phyloP scores from a whole-genome alignment of 78 protist species.

The Speleostelium caveatum region DNA sequence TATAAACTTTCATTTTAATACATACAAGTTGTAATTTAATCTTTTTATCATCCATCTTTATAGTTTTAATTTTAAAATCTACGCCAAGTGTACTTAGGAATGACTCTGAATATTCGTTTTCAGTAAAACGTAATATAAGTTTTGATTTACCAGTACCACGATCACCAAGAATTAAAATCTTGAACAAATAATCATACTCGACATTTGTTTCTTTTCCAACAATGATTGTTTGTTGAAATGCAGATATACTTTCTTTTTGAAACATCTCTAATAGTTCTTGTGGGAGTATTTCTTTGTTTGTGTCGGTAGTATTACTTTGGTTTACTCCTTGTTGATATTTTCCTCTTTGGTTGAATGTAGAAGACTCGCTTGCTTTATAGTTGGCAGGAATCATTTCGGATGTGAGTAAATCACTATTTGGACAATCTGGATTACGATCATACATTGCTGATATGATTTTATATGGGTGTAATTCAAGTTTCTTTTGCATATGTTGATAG shows the following conservation, averaged over 20 bases:
- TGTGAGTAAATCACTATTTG: background rate
- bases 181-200: constrained; percentile 81
- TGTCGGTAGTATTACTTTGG: background rate
- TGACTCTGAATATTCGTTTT: background rate
- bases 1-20: background rate
- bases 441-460: background rate
- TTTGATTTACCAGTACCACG: constrained; percentile 86
- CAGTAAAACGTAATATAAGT: background rate
- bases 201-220: background rate
- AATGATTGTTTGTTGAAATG: background rate
- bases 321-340: background rate
- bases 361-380: background rate
- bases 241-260: background rate
- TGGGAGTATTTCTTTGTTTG: background rate
- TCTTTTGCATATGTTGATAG: background rate
- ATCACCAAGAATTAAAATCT: constrained; percentile 94
- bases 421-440: background rate
- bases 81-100: background rate
- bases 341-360: background rate
- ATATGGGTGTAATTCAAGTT: background rate
- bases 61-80: constrained; percentile 2
- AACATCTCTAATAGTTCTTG: background rate
- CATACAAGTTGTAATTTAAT: background rate
- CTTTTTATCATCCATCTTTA: background rate
- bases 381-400: background rate